Conservation (phyloP, 108 stramenopile genomes). For the Cyclostephanos tholiformis region DNA sequence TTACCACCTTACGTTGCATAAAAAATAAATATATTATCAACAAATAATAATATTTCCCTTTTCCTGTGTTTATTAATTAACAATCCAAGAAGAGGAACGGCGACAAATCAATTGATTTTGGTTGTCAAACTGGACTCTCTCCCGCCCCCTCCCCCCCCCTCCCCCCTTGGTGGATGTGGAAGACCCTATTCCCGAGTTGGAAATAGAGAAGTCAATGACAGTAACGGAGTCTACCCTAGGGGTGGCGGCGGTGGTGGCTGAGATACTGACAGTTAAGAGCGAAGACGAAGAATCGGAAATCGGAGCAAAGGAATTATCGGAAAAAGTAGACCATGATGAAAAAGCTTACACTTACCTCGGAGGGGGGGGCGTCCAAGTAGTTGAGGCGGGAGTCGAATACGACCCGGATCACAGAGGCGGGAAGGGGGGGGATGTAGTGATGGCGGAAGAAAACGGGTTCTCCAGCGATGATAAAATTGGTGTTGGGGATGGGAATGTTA, state of each 20-base stretch:
- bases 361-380: background rate
- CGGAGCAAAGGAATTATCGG: background rate
- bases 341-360: background rate
- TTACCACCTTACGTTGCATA: too few relatives aligned
- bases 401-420: background rate
- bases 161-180: background rate
- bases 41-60: too few relatives aligned
- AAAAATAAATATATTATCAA: too few relatives aligned
- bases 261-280: background rate
- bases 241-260: background rate
- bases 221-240: background rate
- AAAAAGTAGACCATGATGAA: background rate
- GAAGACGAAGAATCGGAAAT: background rate
- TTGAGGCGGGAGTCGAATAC: background rate
- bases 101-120: too few relatives aligned
- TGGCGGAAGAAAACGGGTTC: background rate
- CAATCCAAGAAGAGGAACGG: too few relatives aligned
- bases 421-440: background rate
- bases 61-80: too few relatives aligned
- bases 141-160: background rate
- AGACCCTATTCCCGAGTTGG: background rate
- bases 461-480: background rate
- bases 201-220: background rate
- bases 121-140: too few relatives aligned
- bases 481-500: background rate